A percentile compares a stretch with the other conserved stretches of the same genome.
Conservation (phyloP, 108 stramenopile species). For the Cylindrotheca fusiformis region DNA sequence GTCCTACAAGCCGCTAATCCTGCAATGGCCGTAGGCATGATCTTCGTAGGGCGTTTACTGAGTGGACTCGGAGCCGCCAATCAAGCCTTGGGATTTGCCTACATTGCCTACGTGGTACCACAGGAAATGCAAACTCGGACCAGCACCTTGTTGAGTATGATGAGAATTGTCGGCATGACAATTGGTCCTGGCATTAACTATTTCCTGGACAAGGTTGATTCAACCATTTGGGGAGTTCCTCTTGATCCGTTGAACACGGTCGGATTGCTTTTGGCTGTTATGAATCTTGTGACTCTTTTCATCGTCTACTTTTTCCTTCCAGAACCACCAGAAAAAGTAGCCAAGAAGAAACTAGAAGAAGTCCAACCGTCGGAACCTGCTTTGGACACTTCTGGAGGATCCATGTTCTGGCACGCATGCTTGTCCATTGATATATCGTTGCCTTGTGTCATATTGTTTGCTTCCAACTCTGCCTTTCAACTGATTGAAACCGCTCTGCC, state of each 20-base stretch:
- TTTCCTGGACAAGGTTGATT: constrained; percentile 43
- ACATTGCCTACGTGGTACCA: constrained; percentile 49
- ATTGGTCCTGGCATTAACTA: constrained; percentile 58
- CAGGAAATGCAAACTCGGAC: constrained; percentile 47
- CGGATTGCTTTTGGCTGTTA: constrained; percentile 50
- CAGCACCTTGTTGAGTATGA: constrained; percentile 47
- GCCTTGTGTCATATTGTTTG: constrained; percentile 58
- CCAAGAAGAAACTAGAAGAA: constrained; percentile 6
- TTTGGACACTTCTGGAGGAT: neutral
- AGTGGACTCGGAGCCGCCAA: constrained; percentile 68
- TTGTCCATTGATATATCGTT: constrained; percentile 40
- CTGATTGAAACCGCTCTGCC: constrained; percentile 75
- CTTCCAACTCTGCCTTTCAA: constrained; percentile 67
- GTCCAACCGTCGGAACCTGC: neutral
- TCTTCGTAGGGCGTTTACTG: constrained; percentile 55
- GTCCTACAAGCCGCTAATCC: constrained; percentile 5
- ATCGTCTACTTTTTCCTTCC: constrained; percentile 49
- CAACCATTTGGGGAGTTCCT: constrained; percentile 15
- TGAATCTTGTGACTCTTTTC: constrained; percentile 39
- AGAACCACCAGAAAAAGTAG: constrained; percentile 37
- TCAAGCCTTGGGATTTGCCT: constrained; percentile 64
- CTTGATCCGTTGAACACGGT: constrained; percentile 69
- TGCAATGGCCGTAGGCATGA: constrained; percentile 28
- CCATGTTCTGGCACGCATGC: constrained; percentile 19
- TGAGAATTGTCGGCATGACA: constrained; percentile 68